Evolutionary conservation across 1,139 yeast species (phyloP), one percentile per base, ranked within the genome.

Genomic region (Blastobotrys apis): DNA sequence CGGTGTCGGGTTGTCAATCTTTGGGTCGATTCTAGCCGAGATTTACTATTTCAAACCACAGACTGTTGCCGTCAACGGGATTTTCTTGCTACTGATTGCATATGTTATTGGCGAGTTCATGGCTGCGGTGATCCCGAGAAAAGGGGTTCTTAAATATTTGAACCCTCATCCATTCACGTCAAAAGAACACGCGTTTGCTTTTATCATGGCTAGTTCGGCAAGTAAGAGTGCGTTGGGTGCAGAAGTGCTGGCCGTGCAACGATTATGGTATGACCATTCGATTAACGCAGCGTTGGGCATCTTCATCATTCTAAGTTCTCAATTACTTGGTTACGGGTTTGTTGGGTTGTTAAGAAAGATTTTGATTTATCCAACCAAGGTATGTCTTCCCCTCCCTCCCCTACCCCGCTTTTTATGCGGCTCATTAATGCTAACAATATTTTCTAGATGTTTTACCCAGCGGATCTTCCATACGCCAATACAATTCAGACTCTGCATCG

Each of bases 191-290:
- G 67, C 80, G 13, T 61, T 76, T 42, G 70, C 77, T 50, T 72
- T 77, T 16, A 71, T 76, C 47, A 75, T 75, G 77, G 56, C 70
- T 12, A 69, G 70, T 44, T 69, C 74, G 8, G 66, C 79, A 8
- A 72, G 75, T 47, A 78, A 79, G 58, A 68, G 77, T 43, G 78
- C 80, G 39, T 76, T 77, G 54, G 80, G 78, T 23, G 73, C 80
- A 19, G 80, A 74, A 60, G 75, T 78, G 48, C 66, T 78, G 48
- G 66, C 76, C 43, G 76, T 78, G 12, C 53, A 50, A 29, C 77
- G 73, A 60, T 73, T 70, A 56, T 64, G 59, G 46, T 77, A 70
- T 58, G 69, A 64, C 59, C 67, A 69, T 35, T 63, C 63, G 12
- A 70, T 62, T 37, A 69, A 71, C 12, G 62, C 67, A 56, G 75